phyloP scores from a whole-genome alignment of 768 basidiomycete species.

The Serendipita sp. region DNA sequence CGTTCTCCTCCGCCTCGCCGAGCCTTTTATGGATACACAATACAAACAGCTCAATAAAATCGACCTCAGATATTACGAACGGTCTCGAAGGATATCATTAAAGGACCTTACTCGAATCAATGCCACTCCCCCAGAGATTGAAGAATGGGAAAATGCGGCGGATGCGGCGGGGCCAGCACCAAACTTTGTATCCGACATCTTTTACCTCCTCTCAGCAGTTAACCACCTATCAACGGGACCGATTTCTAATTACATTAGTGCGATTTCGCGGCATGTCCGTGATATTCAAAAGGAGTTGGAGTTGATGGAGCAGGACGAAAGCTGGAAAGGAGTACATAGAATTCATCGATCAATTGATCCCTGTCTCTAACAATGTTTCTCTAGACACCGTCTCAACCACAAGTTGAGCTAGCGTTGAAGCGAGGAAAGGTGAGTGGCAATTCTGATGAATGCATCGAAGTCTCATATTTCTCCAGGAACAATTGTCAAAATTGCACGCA shows the following conservation, averaged over 20 bases:
- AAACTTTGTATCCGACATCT: constrained; percentile 92
- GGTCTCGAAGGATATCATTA: constrained; percentile 53
- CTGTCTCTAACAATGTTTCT: not conserved
- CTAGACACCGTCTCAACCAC: constrained; percentile 56
- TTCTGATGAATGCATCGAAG: not conserved
- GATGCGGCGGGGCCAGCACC: constrained; percentile 32
- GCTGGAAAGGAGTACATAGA: constrained; percentile 62
- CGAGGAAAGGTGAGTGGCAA: constrained; percentile 42
- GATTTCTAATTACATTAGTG: constrained; percentile 31
- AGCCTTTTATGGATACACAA: constrained; percentile 86
- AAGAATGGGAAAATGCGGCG: constrained; percentile 46
- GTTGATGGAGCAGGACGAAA: constrained; percentile 58
- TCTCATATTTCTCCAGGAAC: constrained; percentile 26
- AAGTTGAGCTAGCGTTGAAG: constrained; percentile 61
- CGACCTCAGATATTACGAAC: constrained; percentile 64
- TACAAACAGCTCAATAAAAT: constrained; percentile 79
- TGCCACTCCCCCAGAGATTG: constrained; percentile 75
- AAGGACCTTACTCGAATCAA: constrained; percentile 88
- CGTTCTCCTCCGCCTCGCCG: constrained; percentile 70
- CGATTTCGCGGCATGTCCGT: constrained; percentile 20
- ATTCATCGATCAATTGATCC: not conserved
- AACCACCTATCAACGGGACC: constrained; percentile 76
- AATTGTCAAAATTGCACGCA: constrained; percentile 53
- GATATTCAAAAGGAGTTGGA: constrained; percentile 59
- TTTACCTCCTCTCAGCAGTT: constrained; percentile 74